A percentile compares a stretch with the other conserved stretches of the same genome.
Conservation (phyloP, 106 monocot genomes). For the Vanilla planifolia region DNA sequence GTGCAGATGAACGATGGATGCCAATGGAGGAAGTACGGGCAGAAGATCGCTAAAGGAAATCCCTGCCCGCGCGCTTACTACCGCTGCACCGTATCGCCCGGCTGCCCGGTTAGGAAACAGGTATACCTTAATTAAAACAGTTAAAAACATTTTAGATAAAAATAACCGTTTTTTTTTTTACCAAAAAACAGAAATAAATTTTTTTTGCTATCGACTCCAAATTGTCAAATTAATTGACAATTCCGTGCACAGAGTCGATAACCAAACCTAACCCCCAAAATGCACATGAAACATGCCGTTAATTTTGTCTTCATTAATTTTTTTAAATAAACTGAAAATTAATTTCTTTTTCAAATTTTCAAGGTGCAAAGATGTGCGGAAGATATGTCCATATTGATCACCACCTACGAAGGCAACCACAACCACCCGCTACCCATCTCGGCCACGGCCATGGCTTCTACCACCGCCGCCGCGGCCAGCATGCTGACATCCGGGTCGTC, state of each 20-base stretch:
- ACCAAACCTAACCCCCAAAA: no score
- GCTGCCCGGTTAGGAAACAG: constrained; percentile 88
- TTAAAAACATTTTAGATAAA: background rate
- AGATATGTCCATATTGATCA: constrained; percentile 71
- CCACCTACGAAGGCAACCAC: constrained; percentile 73
- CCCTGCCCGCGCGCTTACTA: constrained; percentile 91
- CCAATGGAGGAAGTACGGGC: constrained; percentile 94
- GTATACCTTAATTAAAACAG: constrained; percentile 15
- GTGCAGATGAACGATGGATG: constrained; percentile 87
- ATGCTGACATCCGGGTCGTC: constrained; percentile 74
- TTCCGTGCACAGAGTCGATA: background rate
- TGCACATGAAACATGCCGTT: no score
- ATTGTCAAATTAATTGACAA: background rate
- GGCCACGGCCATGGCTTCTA: constrained; percentile 86
- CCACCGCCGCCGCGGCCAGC: constrained; percentile 67
- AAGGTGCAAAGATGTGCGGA: constrained; percentile 79
- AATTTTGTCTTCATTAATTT: no score
- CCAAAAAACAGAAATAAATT: background rate
- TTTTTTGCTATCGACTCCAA: background rate
- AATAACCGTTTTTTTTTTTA: background rate
- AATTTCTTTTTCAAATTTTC: constrained; percentile 2
- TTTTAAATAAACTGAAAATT: background rate
- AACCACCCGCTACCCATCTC: constrained; percentile 61
- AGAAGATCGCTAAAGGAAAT: constrained; percentile 91
- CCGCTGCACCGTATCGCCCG: constrained; percentile 79